Evolutionary conservation across 352 stramenopile genomes (phyloP).

Genomic region (Globisporangium cederbergense): DNA sequence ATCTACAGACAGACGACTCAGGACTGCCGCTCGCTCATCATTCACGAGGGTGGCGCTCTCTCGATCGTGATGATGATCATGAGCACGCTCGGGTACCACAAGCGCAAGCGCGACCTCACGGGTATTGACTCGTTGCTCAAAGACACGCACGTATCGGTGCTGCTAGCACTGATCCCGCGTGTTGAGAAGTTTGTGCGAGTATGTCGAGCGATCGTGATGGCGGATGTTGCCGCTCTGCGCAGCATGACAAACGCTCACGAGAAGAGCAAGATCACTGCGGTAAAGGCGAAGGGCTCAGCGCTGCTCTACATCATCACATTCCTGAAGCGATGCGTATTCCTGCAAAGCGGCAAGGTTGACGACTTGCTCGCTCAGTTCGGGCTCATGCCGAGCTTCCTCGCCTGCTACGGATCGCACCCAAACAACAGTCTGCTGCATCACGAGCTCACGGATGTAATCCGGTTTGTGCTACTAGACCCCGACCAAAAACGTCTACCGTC

Average conservation of each 20-base stretch:
- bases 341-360: slow-evolving; percentile 73
- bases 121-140: slow-evolving; percentile 64
- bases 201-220: slow-evolving; percentile 59
- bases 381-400: slow-evolving; percentile 79
- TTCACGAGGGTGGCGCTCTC: slow-evolving; percentile 76
- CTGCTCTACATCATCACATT: slow-evolving; percentile 79
- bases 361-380: slow-evolving; percentile 65
- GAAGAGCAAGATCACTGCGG: slow-evolving; percentile 30
- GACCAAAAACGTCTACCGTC: slow-evolving; percentile 78
- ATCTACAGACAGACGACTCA: slow-evolving; percentile 67
- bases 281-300: slow-evolving; percentile 65
- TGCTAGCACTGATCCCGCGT: slow-evolving; percentile 53
- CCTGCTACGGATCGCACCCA: slow-evolving; percentile 73
- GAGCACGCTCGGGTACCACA: slow-evolving; percentile 81
- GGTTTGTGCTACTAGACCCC: slow-evolving; percentile 81
- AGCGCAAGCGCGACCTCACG: slow-evolving; percentile 75
- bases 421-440: slow-evolving; percentile 84
- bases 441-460: slow-evolving; percentile 83
- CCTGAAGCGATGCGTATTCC: slow-evolving; percentile 77
- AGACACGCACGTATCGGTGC: slow-evolving; percentile 37
- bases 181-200: slow-evolving; percentile 80
- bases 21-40: slow-evolving; percentile 47
- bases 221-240: slow-evolving; percentile 41
- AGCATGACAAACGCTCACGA: slow-evolving; percentile 42
- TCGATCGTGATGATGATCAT: slow-evolving; percentile 88